Base-by-base conservation (phyloP, 441 rosid genomes). In the Manihot esculenta region DNA sequence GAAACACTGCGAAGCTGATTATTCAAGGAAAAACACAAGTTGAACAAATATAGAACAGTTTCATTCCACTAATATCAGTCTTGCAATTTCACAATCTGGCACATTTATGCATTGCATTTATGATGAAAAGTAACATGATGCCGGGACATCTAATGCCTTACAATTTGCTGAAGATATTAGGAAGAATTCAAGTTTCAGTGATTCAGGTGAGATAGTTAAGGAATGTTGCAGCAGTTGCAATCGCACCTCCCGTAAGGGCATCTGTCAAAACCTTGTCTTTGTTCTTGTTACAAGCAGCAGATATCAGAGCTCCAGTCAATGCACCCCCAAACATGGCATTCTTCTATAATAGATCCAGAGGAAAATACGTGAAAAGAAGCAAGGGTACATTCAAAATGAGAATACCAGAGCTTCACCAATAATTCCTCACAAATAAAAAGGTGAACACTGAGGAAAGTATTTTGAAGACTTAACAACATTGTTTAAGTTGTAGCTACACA, bases 301-400 rank as follows among this genome's bases (percentile, higher is more conserved):
- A 85, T 66, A 89, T 50, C 75, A 83, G 48, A 15, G 90, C 90
- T 57, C 94, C 97, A 0, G 97, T 89, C 63, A 84, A 76, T 1
- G 83, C 90, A 7, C 97, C 97, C 33, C 94, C 94, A 6, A 89
- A 45, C 93, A 89, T 79, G 20, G 94, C 91, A 51, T 91, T 91
- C 80, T 89, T 91, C 94, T 89, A 84, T 81, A 75, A 74, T 56
- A 56, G 3, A 35, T 48, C 23, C 44, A 20, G 17, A 48, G 55
- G 1, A 13, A 57, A n/a, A 30, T n/a, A 50, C 56, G 21, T 27
- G 21, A 18, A 2, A 1, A 49, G 55, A 44, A 5, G 68, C 33
- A 30, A 41, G 64, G 17, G 23, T 15, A 8, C 7, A 35, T 0
- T 35, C 20, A 0, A n/a, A 49, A 27, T 2, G 17, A 26, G 23